Conservation (phyloP, 257 asterid genomes). For the Nicotiana attenuata region DNA sequence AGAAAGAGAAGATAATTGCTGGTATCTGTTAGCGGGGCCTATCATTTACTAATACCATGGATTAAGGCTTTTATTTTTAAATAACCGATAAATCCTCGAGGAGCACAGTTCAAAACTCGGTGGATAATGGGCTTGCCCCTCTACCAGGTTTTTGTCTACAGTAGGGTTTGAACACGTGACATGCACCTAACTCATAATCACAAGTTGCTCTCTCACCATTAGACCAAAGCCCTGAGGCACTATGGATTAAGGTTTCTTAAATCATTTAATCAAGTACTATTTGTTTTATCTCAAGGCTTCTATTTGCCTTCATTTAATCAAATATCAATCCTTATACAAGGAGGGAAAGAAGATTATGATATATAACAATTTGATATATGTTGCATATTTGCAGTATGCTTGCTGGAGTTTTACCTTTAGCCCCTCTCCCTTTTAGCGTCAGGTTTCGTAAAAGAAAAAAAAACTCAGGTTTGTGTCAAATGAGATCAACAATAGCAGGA, state of each 20-base stretch:
- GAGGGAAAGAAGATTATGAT: not conserved
- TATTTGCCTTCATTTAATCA: not conserved
- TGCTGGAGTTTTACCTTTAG: not conserved
- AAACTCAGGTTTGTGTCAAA: not conserved
- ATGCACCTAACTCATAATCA: too few relatives aligned
- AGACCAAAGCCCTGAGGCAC: too few relatives aligned
- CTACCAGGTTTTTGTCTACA: too few relatives aligned
- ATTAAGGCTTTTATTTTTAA: not conserved
- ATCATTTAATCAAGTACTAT: not conserved
- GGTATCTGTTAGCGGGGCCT: not conserved
- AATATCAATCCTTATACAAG: not conserved
- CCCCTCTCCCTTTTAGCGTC: not conserved
- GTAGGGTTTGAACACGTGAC: too few relatives aligned
- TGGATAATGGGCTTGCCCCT: too few relatives aligned
- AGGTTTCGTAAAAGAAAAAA: not conserved
- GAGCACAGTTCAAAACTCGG: too few relatives aligned
- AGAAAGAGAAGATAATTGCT: conserved; percentile 7
- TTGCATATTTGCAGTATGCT: not conserved
- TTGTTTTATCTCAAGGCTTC: not conserved
- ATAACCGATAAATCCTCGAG: too few relatives aligned
- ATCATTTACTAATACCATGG: not conserved
- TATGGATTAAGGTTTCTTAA: not conserved
- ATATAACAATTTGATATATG: not conserved
- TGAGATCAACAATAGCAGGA: not conserved
- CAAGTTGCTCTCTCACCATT: too few relatives aligned